Evolutionary conservation across 139 green algal species (phyloP), one percentile per base, ranked within the genome.

Genomic region (Coccomyxa sp.): DNA sequence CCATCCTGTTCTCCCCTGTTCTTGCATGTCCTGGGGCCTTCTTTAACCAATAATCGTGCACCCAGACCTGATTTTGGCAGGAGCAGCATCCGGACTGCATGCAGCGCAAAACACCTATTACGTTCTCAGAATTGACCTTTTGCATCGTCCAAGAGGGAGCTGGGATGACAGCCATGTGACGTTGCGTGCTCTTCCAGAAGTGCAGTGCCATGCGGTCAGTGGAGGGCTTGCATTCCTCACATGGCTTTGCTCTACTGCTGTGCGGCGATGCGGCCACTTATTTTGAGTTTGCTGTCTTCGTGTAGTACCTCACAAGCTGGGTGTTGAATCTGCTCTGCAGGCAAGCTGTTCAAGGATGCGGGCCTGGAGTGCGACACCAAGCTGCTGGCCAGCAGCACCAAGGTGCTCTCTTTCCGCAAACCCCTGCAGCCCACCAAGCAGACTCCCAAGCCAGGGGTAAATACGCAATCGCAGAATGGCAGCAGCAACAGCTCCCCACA

Each of bases 401-500:
- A 97, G 88, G 87, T 82, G 7, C 84, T 95, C 28, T 90, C 81
- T 51, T 96, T 95, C 83, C 76, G 67, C 60, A 97, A 97, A 84
- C 90, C 90, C 17, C 25, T 84, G 38, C 25, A 51, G 30, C 28
- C 30, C 21, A 10, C 17, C 32, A 81, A 60, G 30, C 63, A 21
- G 4, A 9, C 63, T 28, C 63, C 63, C 38, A 3, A 71, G 18
- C 7, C 21, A 71, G 21, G 18, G 63, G 63, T 9, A 21, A 71
- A 9, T 9, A 21, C 63, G 4, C 63, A 71, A 9, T 9, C 10
- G 38, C 38, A 51, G 38, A 51, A 51, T 51, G 38, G 38, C 38
- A 7, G 38, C 38, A 51, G 38, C 38, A 71, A 1, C 63, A 71
- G 18, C 18, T 25, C 63, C 18, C 63, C 71, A 28, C n/a, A 78